Evolutionary conservation across 345 rosid genomes (phyloP), one percentile per base, ranked within the genome.

Genomic region (Lumnitzera littorea): DNA sequence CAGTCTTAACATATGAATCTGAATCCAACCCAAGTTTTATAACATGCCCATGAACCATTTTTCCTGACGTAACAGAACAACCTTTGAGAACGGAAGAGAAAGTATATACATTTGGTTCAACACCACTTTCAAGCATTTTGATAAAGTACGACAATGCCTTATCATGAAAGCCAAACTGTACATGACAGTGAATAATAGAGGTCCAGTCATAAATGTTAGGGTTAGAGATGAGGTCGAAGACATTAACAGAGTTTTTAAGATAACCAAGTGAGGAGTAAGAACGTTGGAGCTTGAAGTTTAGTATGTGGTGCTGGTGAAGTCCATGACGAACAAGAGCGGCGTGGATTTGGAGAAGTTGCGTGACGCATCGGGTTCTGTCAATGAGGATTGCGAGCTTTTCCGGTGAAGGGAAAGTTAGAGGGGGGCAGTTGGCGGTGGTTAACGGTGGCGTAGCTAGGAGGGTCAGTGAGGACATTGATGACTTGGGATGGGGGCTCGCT

Each of bases 221-320:
- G 36, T 73, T 54, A 3, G 24, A 71, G 53, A 74, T 81, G 50
- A 75, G 74, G 58, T 82, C 59, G 69, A 91, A 86, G 20, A 91
- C 74, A 41, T 73, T 12, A 54, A 89, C 57, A 9, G 89, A 80
- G 67, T 64, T 67, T 69, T 63, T 73, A 46, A 83, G 78, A 65
- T 67, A 70, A 57, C 82, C 78, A 52, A 67, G 70, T 17, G 86
- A 82, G 65, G 95, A 83, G 77, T 87, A 91, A 36, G 95, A 79
- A 48, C 95, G 91, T 53, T 80, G 95, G 57, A 91, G 98, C 78
- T 85, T 85, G 75, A 91, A 86, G 65, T 72, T 84, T 56, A 87
- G 70, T 62, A 80, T 66, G 36, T 73, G 89, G 73, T 81, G 68
- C 31, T 56, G 61, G 70, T 71, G 74, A 69, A 91, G 76, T 56